A percentile compares a stretch with the other conserved stretches of the same genome.
These are phyloP conservation scores for Dothistroma septosporum DNA, from an alignment of 2,329 filamentous ascomycete genomes.

Conservation along the genomic window DNA sequence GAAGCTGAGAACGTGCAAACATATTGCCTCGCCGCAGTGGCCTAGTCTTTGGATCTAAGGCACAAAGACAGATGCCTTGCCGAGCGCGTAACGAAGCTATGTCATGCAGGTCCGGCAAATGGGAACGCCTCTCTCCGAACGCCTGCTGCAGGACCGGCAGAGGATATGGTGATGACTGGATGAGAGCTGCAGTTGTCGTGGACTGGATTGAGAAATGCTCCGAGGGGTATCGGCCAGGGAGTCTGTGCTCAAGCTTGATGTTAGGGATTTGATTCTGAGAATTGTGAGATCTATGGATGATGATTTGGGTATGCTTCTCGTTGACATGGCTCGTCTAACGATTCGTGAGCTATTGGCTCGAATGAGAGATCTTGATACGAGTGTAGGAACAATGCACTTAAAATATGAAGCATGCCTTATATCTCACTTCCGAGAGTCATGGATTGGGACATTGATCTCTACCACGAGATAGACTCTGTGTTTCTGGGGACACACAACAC, in stretches of 20 bases:
- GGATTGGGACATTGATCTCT: too few species aligned
- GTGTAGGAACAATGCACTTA: too few species aligned
- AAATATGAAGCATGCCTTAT: too few species aligned
- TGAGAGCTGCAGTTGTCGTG: constrained; percentile 18
- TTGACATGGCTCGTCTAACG: too few species aligned
- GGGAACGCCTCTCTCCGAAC: too few species aligned
- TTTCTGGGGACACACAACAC: too few species aligned
- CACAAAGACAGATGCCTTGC: neutral
- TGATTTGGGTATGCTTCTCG: neutral
- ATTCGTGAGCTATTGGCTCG: too few species aligned
- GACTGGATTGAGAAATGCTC: neutral
- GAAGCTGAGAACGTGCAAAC: constrained; percentile 5
- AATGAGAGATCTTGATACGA: too few species aligned
- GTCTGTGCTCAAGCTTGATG: neutral
- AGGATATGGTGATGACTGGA: constrained; percentile 11
- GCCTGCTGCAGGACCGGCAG: constrained; percentile 11
- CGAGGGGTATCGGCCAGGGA: neutral
- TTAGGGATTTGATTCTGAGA: neutral
- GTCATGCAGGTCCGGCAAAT: constrained; percentile 17
- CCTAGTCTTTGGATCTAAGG: neutral
- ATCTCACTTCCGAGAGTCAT: too few species aligned
- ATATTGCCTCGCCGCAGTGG: constrained; percentile 7
- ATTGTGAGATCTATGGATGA: neutral
- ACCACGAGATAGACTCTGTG: too few species aligned
- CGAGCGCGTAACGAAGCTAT: constrained; percentile 10